Evolutionary conservation across 2,329 filamentous ascomycete genomes (phyloP).

Genomic region (Coleophoma cylindrospora): DNA sequence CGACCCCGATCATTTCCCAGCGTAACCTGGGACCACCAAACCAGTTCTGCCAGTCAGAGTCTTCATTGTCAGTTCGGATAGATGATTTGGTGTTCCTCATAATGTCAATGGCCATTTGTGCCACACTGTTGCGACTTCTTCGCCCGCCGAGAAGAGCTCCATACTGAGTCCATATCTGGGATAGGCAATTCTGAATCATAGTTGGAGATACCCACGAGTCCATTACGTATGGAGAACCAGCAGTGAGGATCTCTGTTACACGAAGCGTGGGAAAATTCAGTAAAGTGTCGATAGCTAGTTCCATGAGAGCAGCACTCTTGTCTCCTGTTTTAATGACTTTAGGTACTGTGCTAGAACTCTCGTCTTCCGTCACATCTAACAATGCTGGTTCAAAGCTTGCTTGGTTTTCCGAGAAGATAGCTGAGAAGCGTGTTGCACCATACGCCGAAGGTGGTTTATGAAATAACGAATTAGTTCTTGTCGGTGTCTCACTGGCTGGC

Average conservation of each 20-base stretch:
- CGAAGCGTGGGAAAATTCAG: slow-evolving; percentile 4
- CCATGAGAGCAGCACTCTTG: neutral
- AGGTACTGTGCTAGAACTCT: neutral
- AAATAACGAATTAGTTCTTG: neutral
- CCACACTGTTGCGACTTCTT: neutral
- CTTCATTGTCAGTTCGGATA: neutral
- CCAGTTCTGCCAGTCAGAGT: neutral
- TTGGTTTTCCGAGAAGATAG: neutral
- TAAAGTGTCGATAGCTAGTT: slow-evolving; percentile 6
- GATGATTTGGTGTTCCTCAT: neutral
- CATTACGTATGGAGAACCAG: neutral
- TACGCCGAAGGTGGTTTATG: neutral
- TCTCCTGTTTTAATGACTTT: neutral
- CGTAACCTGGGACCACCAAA: neutral
- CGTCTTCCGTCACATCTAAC: neutral
- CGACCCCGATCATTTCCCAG: neutral
- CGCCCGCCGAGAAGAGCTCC: neutral
- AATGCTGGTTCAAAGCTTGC: neutral
- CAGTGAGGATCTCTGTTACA: slow-evolving; percentile 3
- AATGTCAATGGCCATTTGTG: neutral
- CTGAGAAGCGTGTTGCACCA: neutral
- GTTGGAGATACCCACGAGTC: neutral
- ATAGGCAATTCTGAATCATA: neutral
- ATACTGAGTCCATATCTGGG: neutral
- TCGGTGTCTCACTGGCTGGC: no score